phyloP scores from a whole-genome alignment of 768 basidiomycete species.

The Lentinula guzmanii region DNA sequence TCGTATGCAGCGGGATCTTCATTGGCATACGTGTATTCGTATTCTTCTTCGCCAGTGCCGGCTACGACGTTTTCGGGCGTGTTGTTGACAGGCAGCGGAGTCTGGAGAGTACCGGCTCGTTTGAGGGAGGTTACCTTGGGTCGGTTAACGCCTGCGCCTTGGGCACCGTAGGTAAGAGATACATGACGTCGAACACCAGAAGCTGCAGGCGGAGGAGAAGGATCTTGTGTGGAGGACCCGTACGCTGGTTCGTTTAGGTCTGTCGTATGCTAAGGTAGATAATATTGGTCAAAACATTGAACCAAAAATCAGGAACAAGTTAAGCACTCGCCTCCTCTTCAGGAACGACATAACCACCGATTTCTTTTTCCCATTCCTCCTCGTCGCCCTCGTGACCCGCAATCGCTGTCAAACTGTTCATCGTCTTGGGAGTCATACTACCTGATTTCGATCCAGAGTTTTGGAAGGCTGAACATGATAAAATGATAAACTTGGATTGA shows the following conservation, averaged over 20 bases:
- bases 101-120: constrained; percentile 72
- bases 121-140: constrained; percentile 49
- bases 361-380: constrained; percentile 77
- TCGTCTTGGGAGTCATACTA: constrained; percentile 59
- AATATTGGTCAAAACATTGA: background rate
- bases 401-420: constrained; percentile 82
- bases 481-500: constrained; percentile 6
- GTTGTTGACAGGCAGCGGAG: constrained; percentile 36
- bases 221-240: constrained; percentile 30
- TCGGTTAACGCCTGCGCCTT: constrained; percentile 40
- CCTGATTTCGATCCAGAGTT: constrained; percentile 49
- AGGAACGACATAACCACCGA: constrained; percentile 59
- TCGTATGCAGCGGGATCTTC: constrained; percentile 51
- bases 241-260: constrained; percentile 53
- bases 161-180: constrained; percentile 69
- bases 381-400: constrained; percentile 85
- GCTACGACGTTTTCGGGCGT: constrained; percentile 19
- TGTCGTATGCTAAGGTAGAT: background rate
- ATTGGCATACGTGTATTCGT: constrained; percentile 43
- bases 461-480: constrained; percentile 40
- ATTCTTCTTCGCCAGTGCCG: constrained; percentile 44
- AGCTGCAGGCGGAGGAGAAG: constrained; percentile 68
- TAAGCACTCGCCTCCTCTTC: background rate
- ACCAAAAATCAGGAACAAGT: background rate
- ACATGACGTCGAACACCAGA: constrained; percentile 75